phyloP scores from a whole-genome alignment of 768 basidiomycete genomes.

The Pleurotus salmoneostramineus region DNA sequence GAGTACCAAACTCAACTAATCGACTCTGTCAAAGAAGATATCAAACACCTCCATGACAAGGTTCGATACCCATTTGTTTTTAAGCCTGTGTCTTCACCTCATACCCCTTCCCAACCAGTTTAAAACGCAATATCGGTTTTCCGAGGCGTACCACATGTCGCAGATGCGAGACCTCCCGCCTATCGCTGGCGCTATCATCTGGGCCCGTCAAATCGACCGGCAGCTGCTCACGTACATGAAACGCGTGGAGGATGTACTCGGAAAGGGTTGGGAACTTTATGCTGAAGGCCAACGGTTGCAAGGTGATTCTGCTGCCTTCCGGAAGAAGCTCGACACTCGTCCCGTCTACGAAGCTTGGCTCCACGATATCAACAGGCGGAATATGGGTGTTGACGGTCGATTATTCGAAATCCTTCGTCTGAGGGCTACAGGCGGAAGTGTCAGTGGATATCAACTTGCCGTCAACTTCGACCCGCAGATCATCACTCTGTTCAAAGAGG shows the following conservation, averaged over 20 bases:
- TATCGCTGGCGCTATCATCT: constrained; percentile 97
- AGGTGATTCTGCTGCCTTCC: constrained; percentile 86
- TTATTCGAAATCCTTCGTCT: constrained; percentile 87
- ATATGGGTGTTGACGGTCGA: constrained; percentile 88
- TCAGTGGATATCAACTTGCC: constrained; percentile 68
- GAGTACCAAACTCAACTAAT: constrained; percentile 99
- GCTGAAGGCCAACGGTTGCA: constrained; percentile 99
- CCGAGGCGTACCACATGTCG: constrained; percentile 96
- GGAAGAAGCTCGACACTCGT: constrained; percentile 92
- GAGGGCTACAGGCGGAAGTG: constrained; percentile 42
- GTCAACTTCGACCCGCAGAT: constrained; percentile 99
- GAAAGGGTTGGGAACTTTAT: constrained; percentile 98
- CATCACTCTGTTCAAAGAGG: constrained; percentile 98
- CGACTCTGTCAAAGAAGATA: constrained; percentile 98
- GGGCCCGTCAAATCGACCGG: constrained; percentile 98
- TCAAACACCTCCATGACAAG: constrained; percentile 92
- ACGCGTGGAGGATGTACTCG: constrained; percentile 95
- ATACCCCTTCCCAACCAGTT: constrained; percentile 45
- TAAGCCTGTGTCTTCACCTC: neutral
- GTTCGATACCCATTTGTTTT: constrained; percentile 25
- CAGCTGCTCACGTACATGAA: constrained; percentile 98
- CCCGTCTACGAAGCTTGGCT: constrained; percentile 97
- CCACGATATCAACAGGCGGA: constrained; percentile 88
- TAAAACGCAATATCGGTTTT: constrained; percentile 93
- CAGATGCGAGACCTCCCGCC: constrained; percentile 98